Evolutionary conservation across 306 rosid genomes (phyloP).

Genomic region (Inga laurina): DNA sequence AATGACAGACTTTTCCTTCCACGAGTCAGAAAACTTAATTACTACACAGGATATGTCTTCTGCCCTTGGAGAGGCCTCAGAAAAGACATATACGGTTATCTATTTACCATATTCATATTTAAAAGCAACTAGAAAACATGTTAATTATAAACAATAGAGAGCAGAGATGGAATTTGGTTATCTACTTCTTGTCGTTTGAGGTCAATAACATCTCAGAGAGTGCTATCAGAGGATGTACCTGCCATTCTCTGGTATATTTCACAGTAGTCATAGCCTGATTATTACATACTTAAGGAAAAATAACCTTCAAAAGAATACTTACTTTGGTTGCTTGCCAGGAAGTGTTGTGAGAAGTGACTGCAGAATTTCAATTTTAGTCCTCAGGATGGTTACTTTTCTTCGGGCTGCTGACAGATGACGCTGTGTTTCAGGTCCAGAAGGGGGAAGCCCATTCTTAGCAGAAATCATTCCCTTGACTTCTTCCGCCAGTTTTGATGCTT

Average conservation of each 20-base stretch:
- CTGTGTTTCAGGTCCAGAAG: slow-evolving; percentile 48
- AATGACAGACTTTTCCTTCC: neutral
- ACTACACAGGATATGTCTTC: neutral
- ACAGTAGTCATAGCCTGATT: neutral
- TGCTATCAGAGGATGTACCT: neutral
- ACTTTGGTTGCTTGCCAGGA: slow-evolving; percentile 42
- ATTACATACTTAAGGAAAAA: neutral
- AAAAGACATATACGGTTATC: neutral
- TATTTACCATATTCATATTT: neutral
- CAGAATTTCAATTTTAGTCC: slow-evolving; percentile 48
- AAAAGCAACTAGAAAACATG: neutral
- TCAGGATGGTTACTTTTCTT: slow-evolving; percentile 49
- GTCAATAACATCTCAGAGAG: neutral
- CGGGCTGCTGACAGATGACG: slow-evolving; percentile 45
- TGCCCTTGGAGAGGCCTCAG: neutral
- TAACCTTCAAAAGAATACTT: slow-evolving; percentile 14
- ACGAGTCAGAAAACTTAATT: neutral
- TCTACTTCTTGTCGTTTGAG: neutral
- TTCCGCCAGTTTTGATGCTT: slow-evolving; percentile 48
- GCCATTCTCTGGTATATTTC: neutral
- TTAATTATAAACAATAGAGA: neutral
- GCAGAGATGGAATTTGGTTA: neutral
- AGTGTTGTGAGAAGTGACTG: slow-evolving; percentile 41
- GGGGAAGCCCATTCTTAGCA: slow-evolving; percentile 38
- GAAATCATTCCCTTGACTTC: slow-evolving; percentile 44